phyloP scores from a whole-genome alignment of 208 protist species.

The Leishmania tarentolae region DNA sequence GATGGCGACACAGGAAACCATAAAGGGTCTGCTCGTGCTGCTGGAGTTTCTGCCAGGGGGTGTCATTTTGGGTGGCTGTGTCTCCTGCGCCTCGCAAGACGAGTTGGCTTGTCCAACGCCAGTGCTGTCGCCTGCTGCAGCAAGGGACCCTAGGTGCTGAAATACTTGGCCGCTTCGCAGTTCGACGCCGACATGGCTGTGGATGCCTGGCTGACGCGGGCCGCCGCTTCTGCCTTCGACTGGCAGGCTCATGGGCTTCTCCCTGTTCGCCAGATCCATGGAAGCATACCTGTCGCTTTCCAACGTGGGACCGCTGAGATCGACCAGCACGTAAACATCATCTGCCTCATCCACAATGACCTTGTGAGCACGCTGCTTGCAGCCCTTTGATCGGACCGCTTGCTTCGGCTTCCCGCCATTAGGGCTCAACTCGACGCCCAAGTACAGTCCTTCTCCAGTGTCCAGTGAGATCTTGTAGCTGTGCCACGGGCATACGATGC shows the following conservation, averaged over 20 bases:
- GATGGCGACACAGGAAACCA: constrained; percentile 37
- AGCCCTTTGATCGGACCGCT: constrained; percentile 76
- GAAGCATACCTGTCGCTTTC: constrained; percentile 83
- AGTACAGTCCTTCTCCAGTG: constrained; percentile 88
- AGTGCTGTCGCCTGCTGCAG: background rate
- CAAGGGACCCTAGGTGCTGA: constrained; percentile 14
- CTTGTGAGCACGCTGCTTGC: constrained; percentile 83
- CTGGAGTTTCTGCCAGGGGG: background rate
- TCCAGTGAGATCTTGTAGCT: constrained; percentile 89
- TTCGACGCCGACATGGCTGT: constrained; percentile 39
- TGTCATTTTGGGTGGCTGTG: background rate
- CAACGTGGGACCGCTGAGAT: constrained; percentile 45
- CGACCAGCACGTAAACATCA: constrained; percentile 70
- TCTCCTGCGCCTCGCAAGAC: constrained; percentile 5
- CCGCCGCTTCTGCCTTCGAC: constrained; percentile 29
- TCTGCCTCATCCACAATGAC: constrained; percentile 61
- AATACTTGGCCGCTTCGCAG: constrained; percentile 71
- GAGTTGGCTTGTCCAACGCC: constrained; percentile 20
- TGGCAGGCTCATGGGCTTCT: constrained; percentile 42
- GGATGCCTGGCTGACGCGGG: constrained; percentile 25
- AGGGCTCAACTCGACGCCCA: constrained; percentile 57
- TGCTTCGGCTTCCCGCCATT: constrained; percentile 36
- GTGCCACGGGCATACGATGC: constrained; percentile 92
- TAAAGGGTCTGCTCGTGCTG: constrained; percentile 6
- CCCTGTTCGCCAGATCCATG: constrained; percentile 72